Conservation (phyloP, 2,329 filamentous ascomycete species). For the Apiospora sp. region DNA sequence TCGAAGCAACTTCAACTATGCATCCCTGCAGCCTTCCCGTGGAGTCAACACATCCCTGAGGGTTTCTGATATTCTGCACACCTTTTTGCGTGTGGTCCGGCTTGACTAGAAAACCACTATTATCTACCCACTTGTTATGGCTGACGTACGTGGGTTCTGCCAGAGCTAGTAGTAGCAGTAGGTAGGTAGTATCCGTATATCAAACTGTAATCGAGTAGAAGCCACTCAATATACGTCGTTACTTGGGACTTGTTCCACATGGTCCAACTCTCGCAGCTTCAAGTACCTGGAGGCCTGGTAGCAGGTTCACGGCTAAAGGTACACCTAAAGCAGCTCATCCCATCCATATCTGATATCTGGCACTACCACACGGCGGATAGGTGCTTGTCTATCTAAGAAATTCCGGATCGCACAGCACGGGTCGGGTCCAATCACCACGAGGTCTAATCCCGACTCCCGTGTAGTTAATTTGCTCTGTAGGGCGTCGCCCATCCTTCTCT, state of each 20-base stretch:
- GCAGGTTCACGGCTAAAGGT: not conserved
- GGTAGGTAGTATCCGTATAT: too few relatives aligned
- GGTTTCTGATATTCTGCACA: conserved; percentile 8
- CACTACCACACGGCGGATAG: conserved; percentile 37
- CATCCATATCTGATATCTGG: conserved; percentile 25
- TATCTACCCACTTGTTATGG: conserved; percentile 1
- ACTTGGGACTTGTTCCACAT: not conserved
- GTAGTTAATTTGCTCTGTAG: conserved; percentile 31
- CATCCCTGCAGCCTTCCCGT: conserved; percentile 24
- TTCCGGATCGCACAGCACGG: conserved; percentile 31
- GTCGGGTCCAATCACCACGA: conserved; percentile 37
- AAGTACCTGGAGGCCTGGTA: not conserved
- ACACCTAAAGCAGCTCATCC: conserved; percentile 27
- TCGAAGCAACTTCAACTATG: not conserved
- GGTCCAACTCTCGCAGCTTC: not conserved
- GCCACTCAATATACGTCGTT: conserved; percentile 6
- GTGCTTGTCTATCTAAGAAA: conserved; percentile 36
- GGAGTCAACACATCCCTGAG: conserved; percentile 20
- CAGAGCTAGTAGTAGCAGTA: not conserved
- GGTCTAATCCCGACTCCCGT: conserved; percentile 36
- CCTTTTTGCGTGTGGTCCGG: not conserved
- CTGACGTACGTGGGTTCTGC: not conserved
- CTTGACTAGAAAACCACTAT: not conserved
- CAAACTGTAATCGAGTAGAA: conserved; percentile 4
- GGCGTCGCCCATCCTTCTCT: conserved; percentile 27